A percentile compares a stretch with the other conserved stretches of the same genome.
phyloP scores from a whole-genome alignment of 345 rosid genomes.

The Eucalyptus globulus region DNA sequence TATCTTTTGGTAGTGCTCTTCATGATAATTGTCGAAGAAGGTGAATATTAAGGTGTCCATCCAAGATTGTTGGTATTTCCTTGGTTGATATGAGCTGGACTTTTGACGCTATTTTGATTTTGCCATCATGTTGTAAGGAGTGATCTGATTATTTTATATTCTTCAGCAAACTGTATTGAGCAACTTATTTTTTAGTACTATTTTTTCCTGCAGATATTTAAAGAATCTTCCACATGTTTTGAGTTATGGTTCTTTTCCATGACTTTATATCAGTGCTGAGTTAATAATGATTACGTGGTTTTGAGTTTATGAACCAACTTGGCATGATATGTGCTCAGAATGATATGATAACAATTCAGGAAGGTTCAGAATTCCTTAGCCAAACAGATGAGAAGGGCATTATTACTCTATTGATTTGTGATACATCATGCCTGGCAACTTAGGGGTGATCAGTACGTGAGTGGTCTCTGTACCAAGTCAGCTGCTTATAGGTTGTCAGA shows the following conservation, averaged over 20 bases:
- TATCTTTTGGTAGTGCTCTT: background rate
- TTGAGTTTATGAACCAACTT: background rate
- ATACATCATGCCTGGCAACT: background rate
- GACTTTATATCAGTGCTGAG: background rate
- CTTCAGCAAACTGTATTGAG: background rate
- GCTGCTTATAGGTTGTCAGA: background rate
- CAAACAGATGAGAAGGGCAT: background rate
- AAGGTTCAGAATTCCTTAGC: background rate
- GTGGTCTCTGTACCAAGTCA: background rate
- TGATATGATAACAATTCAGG: background rate
- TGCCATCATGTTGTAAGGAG: background rate
- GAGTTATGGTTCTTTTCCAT: background rate
- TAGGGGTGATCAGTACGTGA: background rate
- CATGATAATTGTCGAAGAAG: background rate
- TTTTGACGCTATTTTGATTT: background rate
- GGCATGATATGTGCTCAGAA: background rate
- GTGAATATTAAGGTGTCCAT: background rate
- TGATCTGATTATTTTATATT: background rate
- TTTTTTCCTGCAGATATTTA: background rate
- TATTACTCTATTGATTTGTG: background rate
- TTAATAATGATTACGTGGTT: background rate
- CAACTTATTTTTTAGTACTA: background rate
- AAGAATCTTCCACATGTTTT: background rate
- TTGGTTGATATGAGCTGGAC: background rate
- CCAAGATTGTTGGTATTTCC: background rate